phyloP scores from a whole-genome alignment of 2,329 filamentous ascomycete species.

The Ophiocordyceps camponoti-saundersi region DNA sequence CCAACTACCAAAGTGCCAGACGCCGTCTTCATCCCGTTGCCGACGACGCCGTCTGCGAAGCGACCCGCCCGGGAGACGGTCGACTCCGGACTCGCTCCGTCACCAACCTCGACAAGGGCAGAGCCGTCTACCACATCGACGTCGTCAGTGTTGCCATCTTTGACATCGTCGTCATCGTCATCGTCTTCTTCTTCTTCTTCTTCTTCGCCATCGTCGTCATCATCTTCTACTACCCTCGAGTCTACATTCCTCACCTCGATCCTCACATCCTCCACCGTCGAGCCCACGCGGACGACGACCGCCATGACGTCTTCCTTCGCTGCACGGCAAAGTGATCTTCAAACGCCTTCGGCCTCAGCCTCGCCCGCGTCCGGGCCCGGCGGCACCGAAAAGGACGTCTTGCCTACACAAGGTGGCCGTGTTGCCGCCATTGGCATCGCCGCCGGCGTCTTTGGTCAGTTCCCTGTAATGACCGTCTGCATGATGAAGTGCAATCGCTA shows the following conservation, averaged over 20 bases:
- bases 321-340: neutral
- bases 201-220: neutral
- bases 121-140: neutral
- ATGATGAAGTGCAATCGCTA: neutral
- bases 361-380: neutral
- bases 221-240: neutral
- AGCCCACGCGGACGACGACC: neutral
- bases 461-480: neutral
- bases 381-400: neutral
- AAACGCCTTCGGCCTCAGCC: neutral
- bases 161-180: neutral
- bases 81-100: neutral
- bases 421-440: neutral
- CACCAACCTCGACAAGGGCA: neutral
- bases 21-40: neutral
- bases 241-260: neutral
- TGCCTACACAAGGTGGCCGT: neutral
- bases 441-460: neutral
- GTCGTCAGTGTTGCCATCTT: neutral
- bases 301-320: neutral
- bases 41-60: neutral
- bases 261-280: neutral
- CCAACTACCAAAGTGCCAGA: neutral
- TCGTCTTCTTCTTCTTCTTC: neutral
- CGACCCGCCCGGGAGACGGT: no score